Conservation (phyloP, 176 grass and related monocot species). For the Aegilops umbellulata region DNA sequence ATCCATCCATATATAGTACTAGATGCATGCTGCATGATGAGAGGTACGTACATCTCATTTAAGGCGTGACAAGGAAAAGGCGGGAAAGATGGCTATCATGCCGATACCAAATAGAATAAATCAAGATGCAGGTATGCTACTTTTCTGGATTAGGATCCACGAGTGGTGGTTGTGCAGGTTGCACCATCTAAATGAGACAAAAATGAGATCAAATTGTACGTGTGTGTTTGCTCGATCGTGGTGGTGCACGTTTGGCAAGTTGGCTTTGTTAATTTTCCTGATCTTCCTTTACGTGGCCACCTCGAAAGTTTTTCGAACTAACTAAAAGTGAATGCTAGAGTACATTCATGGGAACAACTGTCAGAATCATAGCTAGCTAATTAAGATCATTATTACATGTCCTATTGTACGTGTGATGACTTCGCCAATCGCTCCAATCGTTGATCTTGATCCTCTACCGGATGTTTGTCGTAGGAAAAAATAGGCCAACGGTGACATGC, state of each 20-base stretch:
- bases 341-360: not conserved
- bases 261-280: not conserved
- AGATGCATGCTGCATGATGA: not conserved
- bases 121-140: not conserved
- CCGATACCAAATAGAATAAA: slow-evolving; percentile 12
- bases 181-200: slow-evolving; percentile 28
- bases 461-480: too few species aligned
- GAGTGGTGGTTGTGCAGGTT: slow-evolving; percentile 26
- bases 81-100: not conserved
- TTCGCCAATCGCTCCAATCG: not conserved
- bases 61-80: too few species aligned
- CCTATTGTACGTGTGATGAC: too few species aligned
- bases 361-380: not conserved
- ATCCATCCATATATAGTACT: not conserved
- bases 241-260: not conserved
- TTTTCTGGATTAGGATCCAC: slow-evolving; percentile 34
- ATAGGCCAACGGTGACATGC: too few species aligned
- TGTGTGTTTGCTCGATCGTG: not conserved
- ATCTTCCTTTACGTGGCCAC: not conserved
- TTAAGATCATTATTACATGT: too few species aligned
- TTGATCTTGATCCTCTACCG: too few species aligned
- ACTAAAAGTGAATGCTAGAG: not conserved
- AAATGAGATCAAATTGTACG: not conserved
- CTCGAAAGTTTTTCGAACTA: not conserved
- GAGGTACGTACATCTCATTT: not conserved